Percentiles rank a stretch among this genome's conserved stretches.
These are phyloP conservation scores for Vitis labrusca DNA, from an alignment of 164 flowering plant genomes.

Conservation along the genomic window DNA sequence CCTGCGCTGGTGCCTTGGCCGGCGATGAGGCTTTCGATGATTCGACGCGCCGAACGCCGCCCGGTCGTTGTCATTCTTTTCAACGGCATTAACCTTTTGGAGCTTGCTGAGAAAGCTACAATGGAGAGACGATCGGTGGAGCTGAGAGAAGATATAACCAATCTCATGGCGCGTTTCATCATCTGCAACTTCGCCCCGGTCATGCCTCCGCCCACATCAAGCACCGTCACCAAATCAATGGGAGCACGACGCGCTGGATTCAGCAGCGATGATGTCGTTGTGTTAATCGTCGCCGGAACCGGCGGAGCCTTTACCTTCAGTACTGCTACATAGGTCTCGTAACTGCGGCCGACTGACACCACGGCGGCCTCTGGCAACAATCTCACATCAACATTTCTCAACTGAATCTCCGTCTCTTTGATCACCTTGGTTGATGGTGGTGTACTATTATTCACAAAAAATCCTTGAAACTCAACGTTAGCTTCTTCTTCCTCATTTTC, in stretches of 20 bases:
- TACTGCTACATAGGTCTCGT: slow-evolving; percentile 64
- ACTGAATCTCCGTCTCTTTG: background rate
- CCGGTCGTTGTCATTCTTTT: slow-evolving; percentile 38
- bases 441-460: slow-evolving; percentile 41
- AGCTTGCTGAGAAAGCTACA: slow-evolving; percentile 33
- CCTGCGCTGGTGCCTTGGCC: slow-evolving; percentile 22
- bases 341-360: slow-evolving; percentile 47
- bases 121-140: slow-evolving; percentile 75
- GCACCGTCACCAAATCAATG: slow-evolving; percentile 74
- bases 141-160: slow-evolving; percentile 62
- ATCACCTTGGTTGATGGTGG: background rate
- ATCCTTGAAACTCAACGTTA: slow-evolving; percentile 71
- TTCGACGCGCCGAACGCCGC: slow-evolving; percentile 32
- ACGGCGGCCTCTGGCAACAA: slow-evolving; percentile 65
- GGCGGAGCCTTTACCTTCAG: slow-evolving; percentile 67
- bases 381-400: slow-evolving; percentile 37
- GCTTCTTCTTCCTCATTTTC: slow-evolving; percentile 47
- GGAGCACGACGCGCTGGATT: slow-evolving; percentile 56
- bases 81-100: slow-evolving; percentile 32
- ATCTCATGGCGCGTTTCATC: slow-evolving; percentile 66
- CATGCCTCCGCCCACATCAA: slow-evolving; percentile 66
- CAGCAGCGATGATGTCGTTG: slow-evolving; percentile 19
- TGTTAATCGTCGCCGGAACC: slow-evolving; percentile 1
- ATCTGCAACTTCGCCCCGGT: slow-evolving; percentile 43
- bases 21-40: slow-evolving; percentile 26